Evolutionary conservation across 345 rosid species (phyloP).

Genomic region (Eutrema yunnanense): DNA sequence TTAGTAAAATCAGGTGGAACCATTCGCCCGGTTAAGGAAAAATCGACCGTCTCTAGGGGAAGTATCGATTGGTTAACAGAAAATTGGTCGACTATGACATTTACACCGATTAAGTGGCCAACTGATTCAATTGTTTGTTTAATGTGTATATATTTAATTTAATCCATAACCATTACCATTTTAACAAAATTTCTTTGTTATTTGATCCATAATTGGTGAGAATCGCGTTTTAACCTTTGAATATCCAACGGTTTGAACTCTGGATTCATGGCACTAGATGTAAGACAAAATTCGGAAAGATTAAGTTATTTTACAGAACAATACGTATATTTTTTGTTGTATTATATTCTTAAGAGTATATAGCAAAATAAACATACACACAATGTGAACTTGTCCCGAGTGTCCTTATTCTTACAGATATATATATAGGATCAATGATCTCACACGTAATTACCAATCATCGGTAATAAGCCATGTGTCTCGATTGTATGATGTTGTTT

Average conservation of each 20-base stretch:
- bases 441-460: slow-evolving; percentile 27
- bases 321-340: background rate
- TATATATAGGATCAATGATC: background rate
- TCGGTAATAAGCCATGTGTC: slow-evolving; percentile 91
- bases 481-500: slow-evolving; percentile 24
- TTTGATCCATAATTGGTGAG: background rate
- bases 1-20: background rate
- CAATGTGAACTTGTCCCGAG: background rate
- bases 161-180: background rate
- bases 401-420: background rate
- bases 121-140: background rate
- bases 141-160: too few species aligned
- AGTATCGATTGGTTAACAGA: background rate
- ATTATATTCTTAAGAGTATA: background rate
- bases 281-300: too few species aligned
- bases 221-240: too few species aligned
- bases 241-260: too few species aligned
- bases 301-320: background rate
- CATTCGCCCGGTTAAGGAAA: background rate
- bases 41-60: background rate
- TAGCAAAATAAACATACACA: background rate
- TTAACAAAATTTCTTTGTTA: background rate
- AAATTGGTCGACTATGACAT: background rate
- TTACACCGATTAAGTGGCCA: background rate
- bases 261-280: too few species aligned